Evolutionary conservation across 225 moss, liverwort and hornwort species (phyloP), one percentile per base, ranked within the genome.

Genomic region (Thuidium tamariscinum): DNA sequence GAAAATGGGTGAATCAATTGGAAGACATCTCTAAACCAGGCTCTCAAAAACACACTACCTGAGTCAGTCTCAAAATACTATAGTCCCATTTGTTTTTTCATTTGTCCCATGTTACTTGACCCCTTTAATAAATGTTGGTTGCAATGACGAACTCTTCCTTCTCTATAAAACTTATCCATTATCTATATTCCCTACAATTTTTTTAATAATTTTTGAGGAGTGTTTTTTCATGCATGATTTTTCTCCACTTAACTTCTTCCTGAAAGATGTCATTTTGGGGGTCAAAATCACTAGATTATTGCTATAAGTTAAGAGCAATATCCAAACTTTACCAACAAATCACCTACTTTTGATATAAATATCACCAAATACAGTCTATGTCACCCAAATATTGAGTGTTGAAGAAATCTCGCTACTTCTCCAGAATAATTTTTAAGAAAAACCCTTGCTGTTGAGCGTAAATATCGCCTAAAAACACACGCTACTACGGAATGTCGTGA

Each of bases 181-280:
- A 18, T 73, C 7, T 18, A 0, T 18, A 48, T 32, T 32, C 7
- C 10, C 32, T 48, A 11, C 1, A 11, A 2, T 7, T 30, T 8
- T 44, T 18, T 51, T 13, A 3, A 4, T 13, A 32, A 0, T 1
- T 51, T 22, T 34, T 22, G 2, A 22, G 5, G 0, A 22, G 0
- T 49, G 32, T 32, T 8, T 74, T 73, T 2, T 2, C 0, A 8
- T 5, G 3, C 34, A 51, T 0, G 0, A 4, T 34, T 34, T 34
- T 51, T 21, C 12, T 12, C 8, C 21, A 13, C 13, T 21, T 1
- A 2, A 0, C 5, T 34, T 21, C 5, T 2, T 20, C 32, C 7
- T 1, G 20, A 20, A 49, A 51, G 16, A 51, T 51, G 51, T 51
- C 51, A 51, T 51, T 51, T 51, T 51, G 14, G 15, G 49, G 49